These are phyloP conservation scores for Linnemannia exigua DNA, from an alignment of 192 early-diverging fungal genomes.

Conservation along the genomic window DNA sequence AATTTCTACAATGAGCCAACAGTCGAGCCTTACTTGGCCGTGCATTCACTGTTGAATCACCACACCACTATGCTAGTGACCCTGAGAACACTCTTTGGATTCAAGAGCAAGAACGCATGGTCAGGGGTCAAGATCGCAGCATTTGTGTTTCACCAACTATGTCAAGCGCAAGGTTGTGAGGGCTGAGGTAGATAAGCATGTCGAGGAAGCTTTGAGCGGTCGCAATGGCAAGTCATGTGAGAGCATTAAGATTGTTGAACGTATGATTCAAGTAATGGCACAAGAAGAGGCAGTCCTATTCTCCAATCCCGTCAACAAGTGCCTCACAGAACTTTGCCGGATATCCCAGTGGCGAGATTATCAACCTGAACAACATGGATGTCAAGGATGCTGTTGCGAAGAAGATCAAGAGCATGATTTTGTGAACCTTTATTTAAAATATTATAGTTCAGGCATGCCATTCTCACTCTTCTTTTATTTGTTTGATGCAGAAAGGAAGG, in stretches of 20 bases:
- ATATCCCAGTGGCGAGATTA: slow-evolving; percentile 10
- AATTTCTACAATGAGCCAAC: slow-evolving; percentile 21
- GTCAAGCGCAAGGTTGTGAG: background rate
- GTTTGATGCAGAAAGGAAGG: no score
- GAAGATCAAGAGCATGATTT: background rate
- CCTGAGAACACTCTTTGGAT: slow-evolving; percentile 27
- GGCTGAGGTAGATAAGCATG: background rate
- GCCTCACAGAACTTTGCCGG: slow-evolving; percentile 23
- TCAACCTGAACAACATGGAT: slow-evolving; percentile 19
- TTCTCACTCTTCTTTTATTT: no score
- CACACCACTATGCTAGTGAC: slow-evolving; percentile 21
- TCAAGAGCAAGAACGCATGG: slow-evolving; percentile 21
- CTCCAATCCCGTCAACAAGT: slow-evolving; percentile 15
- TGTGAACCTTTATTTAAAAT: background rate
- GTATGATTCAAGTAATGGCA: slow-evolving; percentile 24
- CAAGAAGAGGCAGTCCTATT: slow-evolving; percentile 19
- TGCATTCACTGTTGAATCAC: slow-evolving; percentile 12
- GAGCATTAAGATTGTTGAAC: slow-evolving; percentile 10
- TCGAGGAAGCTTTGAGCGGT: background rate
- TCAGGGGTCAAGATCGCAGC: slow-evolving; percentile 34
- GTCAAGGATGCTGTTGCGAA: background rate
- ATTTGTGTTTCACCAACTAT: slow-evolving; percentile 31
- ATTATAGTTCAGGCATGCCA: no score
- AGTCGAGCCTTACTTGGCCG: slow-evolving; percentile 23
- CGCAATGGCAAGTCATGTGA: slow-evolving; percentile 10